Conservation (phyloP, 169 alveolate genomes). For the Plasmodium relictum region DNA sequence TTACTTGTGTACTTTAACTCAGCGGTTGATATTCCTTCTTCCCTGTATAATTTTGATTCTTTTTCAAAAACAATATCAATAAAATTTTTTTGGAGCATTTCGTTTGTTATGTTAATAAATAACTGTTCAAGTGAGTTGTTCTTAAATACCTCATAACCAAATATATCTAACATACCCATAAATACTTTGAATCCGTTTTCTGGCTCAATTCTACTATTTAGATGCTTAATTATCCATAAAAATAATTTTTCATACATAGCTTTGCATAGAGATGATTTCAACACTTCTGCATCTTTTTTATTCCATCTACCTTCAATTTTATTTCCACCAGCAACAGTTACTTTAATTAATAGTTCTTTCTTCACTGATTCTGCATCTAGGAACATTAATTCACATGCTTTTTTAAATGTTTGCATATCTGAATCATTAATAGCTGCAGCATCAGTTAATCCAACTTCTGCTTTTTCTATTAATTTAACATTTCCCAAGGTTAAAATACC, state of each 20-base stretch:
- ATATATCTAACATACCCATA: constrained; percentile 97
- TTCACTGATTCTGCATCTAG: constrained; percentile 85
- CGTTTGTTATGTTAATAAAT: constrained; percentile 97
- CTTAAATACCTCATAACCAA: constrained; percentile 97
- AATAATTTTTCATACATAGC: constrained; percentile 97
- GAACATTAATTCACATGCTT: constrained; percentile 89
- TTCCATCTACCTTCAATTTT: constrained; percentile 92
- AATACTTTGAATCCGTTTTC: constrained; percentile 88
- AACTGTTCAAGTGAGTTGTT: constrained; percentile 96
- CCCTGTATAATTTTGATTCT: constrained; percentile 89
- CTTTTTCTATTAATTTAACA: constrained; percentile 91
- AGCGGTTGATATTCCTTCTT: constrained; percentile 91
- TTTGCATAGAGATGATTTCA: constrained; percentile 92
- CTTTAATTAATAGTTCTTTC: constrained; percentile 87
- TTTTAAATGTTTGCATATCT: constrained; percentile 78
- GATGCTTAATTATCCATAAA: constrained; percentile 94
- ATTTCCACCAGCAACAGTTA: constrained; percentile 88
- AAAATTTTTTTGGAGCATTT: constrained; percentile 95
- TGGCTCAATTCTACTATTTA: constrained; percentile 94
- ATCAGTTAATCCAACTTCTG: constrained; percentile 90
- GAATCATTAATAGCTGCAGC: constrained; percentile 89
- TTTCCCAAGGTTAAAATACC: constrained; percentile 97
- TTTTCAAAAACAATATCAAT: constrained; percentile 96
- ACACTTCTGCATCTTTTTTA: constrained; percentile 89
- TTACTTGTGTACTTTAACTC: constrained; percentile 89